These are phyloP conservation scores for Eremothecium gossypii DNA, from an alignment of 1,139 yeast species.

Conservation along the genomic window DNA sequence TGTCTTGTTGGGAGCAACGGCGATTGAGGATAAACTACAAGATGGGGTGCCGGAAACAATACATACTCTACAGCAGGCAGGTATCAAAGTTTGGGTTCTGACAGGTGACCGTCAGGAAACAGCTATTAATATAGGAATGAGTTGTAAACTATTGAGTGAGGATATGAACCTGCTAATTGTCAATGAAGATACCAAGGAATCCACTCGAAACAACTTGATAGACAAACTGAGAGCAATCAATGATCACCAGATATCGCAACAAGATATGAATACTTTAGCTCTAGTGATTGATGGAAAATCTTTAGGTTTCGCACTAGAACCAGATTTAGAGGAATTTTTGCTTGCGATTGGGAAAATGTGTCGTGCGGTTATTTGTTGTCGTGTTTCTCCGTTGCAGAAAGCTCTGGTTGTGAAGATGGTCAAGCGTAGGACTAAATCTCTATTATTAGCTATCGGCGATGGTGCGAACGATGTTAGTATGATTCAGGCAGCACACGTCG, in stretches of 20 bases:
- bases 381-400: constrained; percentile 95
- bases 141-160: constrained; percentile 86
- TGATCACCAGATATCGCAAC: constrained; percentile 53
- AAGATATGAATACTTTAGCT: constrained; percentile 76
- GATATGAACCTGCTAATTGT: constrained; percentile 90
- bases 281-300: constrained; percentile 92
- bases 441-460: constrained; percentile 90
- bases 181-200: constrained; percentile 75
- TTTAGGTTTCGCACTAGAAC: constrained; percentile 72
- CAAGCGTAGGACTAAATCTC: constrained; percentile 65
- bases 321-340: constrained; percentile 68
- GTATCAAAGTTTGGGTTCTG: constrained; percentile 92
- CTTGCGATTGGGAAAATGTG: constrained; percentile 77
- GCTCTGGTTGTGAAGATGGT: constrained; percentile 93
- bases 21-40: constrained; percentile 94
- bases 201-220: constrained; percentile 57
- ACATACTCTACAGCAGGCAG: constrained; percentile 89
- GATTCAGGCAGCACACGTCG: constrained; percentile 99
- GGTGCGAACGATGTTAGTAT: constrained; percentile 98
- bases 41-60: constrained; percentile 98
- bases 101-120: constrained; percentile 99
- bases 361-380: constrained; percentile 92
- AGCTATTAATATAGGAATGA: constrained; percentile 98
- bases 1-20: constrained; percentile 88
- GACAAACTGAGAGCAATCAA: constrained; percentile 71